Evolutionary conservation across 139 green algal genomes (phyloP).

Genomic region (Limnomonas spitsbergensis): DNA sequence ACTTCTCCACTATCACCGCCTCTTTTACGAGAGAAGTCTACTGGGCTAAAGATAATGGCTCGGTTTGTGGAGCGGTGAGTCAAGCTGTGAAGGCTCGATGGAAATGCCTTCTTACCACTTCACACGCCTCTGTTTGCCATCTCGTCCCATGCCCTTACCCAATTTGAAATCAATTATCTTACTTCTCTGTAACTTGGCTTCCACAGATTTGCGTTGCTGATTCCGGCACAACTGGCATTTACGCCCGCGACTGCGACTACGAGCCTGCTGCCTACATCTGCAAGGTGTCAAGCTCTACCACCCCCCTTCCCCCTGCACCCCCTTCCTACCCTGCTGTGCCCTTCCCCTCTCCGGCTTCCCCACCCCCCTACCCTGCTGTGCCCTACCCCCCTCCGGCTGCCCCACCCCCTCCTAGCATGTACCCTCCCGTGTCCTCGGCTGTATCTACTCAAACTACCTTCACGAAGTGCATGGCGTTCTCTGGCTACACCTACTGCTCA

Average conservation of each 20-base stretch:
- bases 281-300: background rate
- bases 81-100: too few relatives aligned
- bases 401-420: background rate
- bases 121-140: background rate
- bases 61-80: background rate
- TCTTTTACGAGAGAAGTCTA: background rate
- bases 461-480: background rate
- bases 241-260: background rate
- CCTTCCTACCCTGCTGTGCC: background rate
- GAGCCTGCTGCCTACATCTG: background rate
- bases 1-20: background rate
- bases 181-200: background rate
- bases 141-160: background rate
- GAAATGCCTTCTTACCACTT: too few relatives aligned
- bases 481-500: background rate
- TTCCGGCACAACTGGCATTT: background rate
- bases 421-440: background rate
- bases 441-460: conserved; percentile 2
- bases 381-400: conserved; percentile 2
- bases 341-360: background rate
- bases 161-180: background rate
- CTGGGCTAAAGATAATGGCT: background rate
- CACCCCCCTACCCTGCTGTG: background rate
- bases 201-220: background rate
- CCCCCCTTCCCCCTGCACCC: background rate